These are phyloP conservation scores for Arxiozyma telluris DNA, from an alignment of 1,139 yeast species.

Conservation along the genomic window DNA sequence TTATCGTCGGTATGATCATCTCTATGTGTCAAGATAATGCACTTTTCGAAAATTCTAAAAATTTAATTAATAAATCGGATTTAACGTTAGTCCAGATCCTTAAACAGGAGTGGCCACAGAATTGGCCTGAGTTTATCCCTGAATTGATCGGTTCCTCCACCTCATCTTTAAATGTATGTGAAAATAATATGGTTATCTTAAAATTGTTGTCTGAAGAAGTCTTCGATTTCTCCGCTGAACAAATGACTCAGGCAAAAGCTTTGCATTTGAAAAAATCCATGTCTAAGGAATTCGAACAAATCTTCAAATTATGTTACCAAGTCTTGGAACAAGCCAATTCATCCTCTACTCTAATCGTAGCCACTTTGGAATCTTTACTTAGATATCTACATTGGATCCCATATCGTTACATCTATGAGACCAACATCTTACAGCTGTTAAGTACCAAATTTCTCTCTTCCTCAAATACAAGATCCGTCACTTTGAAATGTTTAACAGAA, in stretches of 20 bases:
- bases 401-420: conserved; percentile 76
- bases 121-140: conserved; percentile 96
- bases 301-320: conserved; percentile 86
- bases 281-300: conserved; percentile 86
- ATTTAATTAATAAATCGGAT: conserved; percentile 87
- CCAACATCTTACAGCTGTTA: conserved; percentile 64
- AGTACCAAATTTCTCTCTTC: conserved; percentile 71
- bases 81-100: conserved; percentile 86
- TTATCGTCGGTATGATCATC: conserved; percentile 88
- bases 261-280: conserved; percentile 71
- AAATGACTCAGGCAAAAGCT: conserved; percentile 93
- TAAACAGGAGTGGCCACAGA: conserved; percentile 98
- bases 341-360: conserved; percentile 70
- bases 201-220: conserved; percentile 89
- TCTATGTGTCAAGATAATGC: conserved; percentile 80
- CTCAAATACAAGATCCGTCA: conserved; percentile 69
- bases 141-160: conserved; percentile 82
- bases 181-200: conserved; percentile 89
- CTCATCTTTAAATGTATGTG: conserved; percentile 87
- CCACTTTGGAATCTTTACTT: conserved; percentile 75
- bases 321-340: conserved; percentile 73
- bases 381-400: conserved; percentile 96
- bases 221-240: conserved; percentile 88
- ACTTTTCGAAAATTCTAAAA: conserved; percentile 64
- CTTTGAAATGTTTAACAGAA: conserved; percentile 89